Percentiles rank a stretch among this genome's conserved stretches.
These are phyloP conservation scores for Debaryomyces subglobosus DNA, from an alignment of 1,139 yeast species.

Conservation along the genomic window DNA sequence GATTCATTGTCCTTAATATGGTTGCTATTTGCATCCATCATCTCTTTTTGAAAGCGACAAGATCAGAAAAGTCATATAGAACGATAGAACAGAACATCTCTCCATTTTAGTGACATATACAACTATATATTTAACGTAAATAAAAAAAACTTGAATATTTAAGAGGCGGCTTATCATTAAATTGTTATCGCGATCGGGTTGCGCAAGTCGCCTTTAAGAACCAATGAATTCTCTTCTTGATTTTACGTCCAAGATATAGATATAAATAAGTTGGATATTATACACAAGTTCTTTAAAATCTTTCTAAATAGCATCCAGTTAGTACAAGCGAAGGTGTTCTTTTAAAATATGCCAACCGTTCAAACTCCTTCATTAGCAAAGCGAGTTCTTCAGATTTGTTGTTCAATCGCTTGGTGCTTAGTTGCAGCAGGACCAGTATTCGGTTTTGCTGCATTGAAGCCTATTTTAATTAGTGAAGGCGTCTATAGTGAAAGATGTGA, in stretches of 20 bases:
- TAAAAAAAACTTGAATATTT: background rate
- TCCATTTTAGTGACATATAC: conserved; percentile 28
- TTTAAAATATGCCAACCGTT: conserved; percentile 11
- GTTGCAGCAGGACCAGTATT: conserved; percentile 92
- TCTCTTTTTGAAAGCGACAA: conserved; percentile 31
- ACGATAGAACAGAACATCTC: conserved; percentile 41
- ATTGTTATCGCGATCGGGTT: conserved; percentile 1
- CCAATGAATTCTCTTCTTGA: background rate
- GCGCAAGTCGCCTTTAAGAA: background rate
- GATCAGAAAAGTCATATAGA: conserved; percentile 35
- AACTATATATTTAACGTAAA: background rate
- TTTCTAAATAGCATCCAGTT: background rate
- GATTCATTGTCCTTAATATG: conserved; percentile 23
- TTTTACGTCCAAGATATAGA: background rate
- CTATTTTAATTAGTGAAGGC: conserved; percentile 73
- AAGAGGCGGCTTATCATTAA: background rate
- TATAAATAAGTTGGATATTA: background rate
- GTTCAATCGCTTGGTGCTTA: conserved; percentile 86
- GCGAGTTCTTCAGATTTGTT: conserved; percentile 35
- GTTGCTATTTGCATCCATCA: conserved; percentile 42
- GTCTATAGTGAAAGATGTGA: conserved; percentile 69
- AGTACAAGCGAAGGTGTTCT: background rate
- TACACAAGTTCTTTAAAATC: background rate
- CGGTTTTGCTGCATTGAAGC: conserved; percentile 93
- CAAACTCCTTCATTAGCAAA: conserved; percentile 20